Conservation (phyloP, 179 eudicot species). For the Spergularia azorica region DNA sequence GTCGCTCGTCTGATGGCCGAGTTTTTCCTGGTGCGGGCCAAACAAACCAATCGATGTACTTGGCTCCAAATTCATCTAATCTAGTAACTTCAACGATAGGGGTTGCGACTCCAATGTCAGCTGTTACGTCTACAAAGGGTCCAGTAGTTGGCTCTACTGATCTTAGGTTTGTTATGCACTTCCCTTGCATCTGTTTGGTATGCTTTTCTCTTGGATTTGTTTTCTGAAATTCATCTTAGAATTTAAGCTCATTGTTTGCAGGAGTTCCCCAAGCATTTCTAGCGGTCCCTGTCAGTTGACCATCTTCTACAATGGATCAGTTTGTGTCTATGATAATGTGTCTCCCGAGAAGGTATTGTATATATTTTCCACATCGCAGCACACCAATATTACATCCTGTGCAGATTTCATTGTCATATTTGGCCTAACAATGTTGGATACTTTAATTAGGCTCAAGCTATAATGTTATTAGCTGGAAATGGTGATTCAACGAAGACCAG, state of each 20-base stretch:
- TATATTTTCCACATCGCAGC: background rate
- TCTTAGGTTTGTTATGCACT: conserved; percentile 43
- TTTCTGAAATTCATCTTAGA: background rate
- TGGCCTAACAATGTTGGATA: background rate
- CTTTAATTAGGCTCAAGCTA: conserved; percentile 68
- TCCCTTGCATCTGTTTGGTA: background rate
- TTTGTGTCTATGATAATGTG: conserved; percentile 69
- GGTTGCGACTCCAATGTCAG: conserved; percentile 14
- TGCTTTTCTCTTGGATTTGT: too few relatives aligned
- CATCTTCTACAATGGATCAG: conserved; percentile 74
- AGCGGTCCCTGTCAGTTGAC: conserved; percentile 68
- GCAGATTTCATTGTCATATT: too few relatives aligned
- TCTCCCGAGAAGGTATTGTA: conserved; percentile 68
- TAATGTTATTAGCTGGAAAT: conserved; percentile 80
- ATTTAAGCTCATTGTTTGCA: conserved; percentile 26
- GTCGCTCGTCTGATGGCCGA: conserved; percentile 28
- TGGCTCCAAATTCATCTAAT: conserved; percentile 19
- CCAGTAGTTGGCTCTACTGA: conserved; percentile 69
- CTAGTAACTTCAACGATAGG: conserved; percentile 9
- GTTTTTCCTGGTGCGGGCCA: conserved; percentile 25
- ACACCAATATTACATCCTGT: too few relatives aligned
- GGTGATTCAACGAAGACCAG: conserved; percentile 37
- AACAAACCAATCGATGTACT: conserved; percentile 29
- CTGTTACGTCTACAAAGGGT: conserved; percentile 26
- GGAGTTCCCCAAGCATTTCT: conserved; percentile 44